phyloP scores from a whole-genome alignment of 768 basidiomycete genomes.

The Amyloporia xantha region DNA sequence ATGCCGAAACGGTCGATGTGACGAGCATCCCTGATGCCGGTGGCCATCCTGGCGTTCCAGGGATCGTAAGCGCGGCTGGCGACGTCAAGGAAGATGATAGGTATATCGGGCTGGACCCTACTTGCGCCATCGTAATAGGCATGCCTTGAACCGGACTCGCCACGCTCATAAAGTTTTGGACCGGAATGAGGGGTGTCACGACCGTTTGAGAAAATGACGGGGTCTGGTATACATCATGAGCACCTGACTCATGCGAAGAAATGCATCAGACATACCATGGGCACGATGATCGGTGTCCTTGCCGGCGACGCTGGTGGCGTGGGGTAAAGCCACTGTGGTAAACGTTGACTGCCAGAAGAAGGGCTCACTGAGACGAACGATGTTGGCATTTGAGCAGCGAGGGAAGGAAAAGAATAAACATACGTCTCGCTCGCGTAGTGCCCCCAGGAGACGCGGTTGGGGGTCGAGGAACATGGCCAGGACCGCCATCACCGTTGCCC shows the following conservation, averaged over 20 bases:
- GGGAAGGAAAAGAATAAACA: background rate
- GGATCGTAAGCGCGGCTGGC: background rate
- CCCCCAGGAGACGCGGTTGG: background rate
- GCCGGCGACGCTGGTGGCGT: background rate
- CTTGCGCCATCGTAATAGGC: background rate
- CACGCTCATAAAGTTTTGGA: no score
- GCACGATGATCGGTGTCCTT: background rate
- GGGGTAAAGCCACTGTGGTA: background rate
- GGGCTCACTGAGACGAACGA: background rate
- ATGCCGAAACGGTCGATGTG: background rate
- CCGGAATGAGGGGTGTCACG: background rate
- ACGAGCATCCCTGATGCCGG: background rate
- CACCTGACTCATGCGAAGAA: no score
- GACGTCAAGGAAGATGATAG: background rate
- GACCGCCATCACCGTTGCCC: background rate
- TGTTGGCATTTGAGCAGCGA: background rate
- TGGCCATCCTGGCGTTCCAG: background rate
- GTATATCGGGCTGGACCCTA: background rate
- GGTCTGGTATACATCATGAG: no score
- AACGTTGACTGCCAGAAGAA: background rate
- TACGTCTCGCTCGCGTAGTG: no score
- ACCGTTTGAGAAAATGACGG: no score
- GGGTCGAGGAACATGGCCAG: background rate
- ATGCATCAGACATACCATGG: background rate
- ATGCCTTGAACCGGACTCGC: background rate